Conservation (phyloP, 164 flowering plant species). For the Umbilicus rupestris region DNA sequence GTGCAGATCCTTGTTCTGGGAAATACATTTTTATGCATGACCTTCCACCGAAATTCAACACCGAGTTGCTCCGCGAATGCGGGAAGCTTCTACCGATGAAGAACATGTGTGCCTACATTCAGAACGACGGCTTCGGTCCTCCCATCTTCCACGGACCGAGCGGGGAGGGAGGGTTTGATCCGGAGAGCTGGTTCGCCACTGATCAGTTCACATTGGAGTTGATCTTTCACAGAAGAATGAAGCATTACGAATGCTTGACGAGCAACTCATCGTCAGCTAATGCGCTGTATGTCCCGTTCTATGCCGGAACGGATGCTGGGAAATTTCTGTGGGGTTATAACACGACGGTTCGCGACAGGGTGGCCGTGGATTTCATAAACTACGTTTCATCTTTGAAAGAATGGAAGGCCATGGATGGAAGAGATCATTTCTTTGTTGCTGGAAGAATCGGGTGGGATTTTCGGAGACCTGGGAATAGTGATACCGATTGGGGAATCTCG, state of each 20-base stretch:
- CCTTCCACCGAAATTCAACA: constrained; percentile 18
- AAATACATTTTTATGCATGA: constrained; percentile 23
- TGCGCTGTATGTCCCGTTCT: constrained; percentile 23
- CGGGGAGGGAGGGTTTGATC: not conserved
- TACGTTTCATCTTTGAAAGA: constrained; percentile 16
- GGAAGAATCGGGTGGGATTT: constrained; percentile 36
- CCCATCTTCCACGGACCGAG: not conserved
- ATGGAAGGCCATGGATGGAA: constrained; percentile 24
- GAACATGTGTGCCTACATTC: constrained; percentile 15
- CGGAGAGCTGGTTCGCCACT: constrained; percentile 19
- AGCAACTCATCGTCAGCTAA: constrained; percentile 20
- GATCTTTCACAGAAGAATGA: constrained; percentile 30
- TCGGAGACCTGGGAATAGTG: constrained; percentile 7
- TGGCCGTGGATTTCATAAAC: constrained; percentile 12
- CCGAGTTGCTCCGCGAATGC: constrained; percentile 18
- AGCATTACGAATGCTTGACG: constrained; percentile 24
- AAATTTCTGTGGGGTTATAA: constrained; percentile 18
- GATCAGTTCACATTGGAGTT: constrained; percentile 28
- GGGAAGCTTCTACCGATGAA: constrained; percentile 5
- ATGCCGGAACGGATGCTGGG: constrained; percentile 25
- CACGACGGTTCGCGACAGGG: constrained; percentile 17
- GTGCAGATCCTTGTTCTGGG: constrained; percentile 13
- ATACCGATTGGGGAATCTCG: constrained; percentile 28
- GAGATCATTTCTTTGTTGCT: constrained; percentile 31
- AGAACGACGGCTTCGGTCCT: constrained; percentile 28